Percentiles rank a stretch among this genome's conserved stretches.
phyloP scores from a whole-genome alignment of 129 eudicot species.

The Dittrichia graveolens region DNA sequence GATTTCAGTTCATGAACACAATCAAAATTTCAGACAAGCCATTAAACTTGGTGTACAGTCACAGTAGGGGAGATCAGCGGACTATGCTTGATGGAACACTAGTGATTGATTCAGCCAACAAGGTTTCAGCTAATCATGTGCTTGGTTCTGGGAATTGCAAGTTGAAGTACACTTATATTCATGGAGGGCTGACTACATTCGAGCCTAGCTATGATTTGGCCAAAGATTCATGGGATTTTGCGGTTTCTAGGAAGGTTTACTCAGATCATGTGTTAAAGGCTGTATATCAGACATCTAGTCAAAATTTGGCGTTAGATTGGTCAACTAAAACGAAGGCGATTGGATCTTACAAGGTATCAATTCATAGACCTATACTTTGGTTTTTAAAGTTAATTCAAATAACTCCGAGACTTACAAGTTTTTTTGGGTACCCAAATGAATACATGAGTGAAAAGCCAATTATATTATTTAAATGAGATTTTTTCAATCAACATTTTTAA shows the following conservation, averaged over 20 bases:
- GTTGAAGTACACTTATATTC: conserved; percentile 71
- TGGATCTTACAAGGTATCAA: conserved; percentile 79
- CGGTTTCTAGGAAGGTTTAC: conserved; percentile 62
- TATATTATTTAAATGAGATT: too few species aligned
- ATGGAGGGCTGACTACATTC: conserved; percentile 72
- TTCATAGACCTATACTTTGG: conserved; percentile 3
- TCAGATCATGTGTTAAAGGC: conserved; percentile 65
- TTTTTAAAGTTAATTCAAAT: not conserved
- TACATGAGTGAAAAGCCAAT: too few species aligned
- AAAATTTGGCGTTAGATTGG: conserved; percentile 79
- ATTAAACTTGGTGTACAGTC: conserved; percentile 75
- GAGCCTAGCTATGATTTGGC: conserved; percentile 83
- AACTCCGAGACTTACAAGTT: too few species aligned
- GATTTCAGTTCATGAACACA: conserved; percentile 85
- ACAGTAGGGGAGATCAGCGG: conserved; percentile 59
- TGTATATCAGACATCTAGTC: conserved; percentile 68
- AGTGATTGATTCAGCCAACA: conserved; percentile 74
- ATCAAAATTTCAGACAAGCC: conserved; percentile 76
- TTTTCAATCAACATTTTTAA: too few species aligned
- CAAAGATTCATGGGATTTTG: conserved; percentile 83
- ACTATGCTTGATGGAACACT: conserved; percentile 80
- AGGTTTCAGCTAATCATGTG: conserved; percentile 75
- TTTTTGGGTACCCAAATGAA: too few species aligned
- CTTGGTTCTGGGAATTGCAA: conserved; percentile 70
- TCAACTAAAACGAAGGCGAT: conserved; percentile 54